These are phyloP conservation scores for Cichorium intybus DNA, from an alignment of 140 eudicot species.

Conservation along the genomic window DNA sequence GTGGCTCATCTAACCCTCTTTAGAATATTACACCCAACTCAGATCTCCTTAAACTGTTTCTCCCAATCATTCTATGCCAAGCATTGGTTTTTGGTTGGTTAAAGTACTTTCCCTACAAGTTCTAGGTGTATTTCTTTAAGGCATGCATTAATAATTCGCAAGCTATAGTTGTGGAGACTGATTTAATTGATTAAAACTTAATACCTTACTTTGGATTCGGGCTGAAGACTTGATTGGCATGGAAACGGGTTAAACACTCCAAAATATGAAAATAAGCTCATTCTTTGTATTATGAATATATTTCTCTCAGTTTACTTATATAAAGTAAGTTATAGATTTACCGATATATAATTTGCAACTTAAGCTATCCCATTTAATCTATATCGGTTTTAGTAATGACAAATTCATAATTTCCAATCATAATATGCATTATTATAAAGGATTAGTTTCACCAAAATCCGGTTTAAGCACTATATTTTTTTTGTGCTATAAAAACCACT, in stretches of 20 bases:
- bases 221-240: no score
- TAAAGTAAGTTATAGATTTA: background rate
- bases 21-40: constrained; percentile 11
- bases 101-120: background rate
- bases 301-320: background rate
- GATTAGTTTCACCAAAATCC: no score
- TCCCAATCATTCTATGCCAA: constrained; percentile 14
- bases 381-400: no score
- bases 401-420: background rate
- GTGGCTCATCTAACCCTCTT: constrained; percentile 31
- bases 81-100: constrained; percentile 2
- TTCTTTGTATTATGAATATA: background rate
- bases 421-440: no score
- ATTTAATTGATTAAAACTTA: constrained; percentile 15
- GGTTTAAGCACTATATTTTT: no score
- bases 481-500: no score
- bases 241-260: no score
- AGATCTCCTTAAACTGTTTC: background rate
- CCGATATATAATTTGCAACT: background rate
- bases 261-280: background rate
- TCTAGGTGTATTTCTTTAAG: constrained; percentile 17
- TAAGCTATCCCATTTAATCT: no score
- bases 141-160: background rate
- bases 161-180: background rate
- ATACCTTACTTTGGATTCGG: constrained; percentile 1